Conservation (phyloP, 805 yeast species). For the Blastobotrys americana region DNA sequence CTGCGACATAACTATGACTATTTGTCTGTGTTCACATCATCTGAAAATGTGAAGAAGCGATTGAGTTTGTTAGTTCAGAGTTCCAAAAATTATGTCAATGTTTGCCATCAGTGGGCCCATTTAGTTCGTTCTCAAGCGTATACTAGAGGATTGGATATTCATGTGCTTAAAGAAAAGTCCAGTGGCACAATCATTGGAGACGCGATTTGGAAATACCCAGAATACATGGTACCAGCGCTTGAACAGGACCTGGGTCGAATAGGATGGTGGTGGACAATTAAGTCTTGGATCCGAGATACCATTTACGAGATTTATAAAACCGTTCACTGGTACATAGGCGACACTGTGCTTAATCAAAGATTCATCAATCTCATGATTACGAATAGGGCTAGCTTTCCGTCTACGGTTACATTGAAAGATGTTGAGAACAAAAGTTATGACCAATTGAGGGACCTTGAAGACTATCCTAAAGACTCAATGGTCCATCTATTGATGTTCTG, state of each 20-base stretch:
- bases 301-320: slow-evolving; percentile 4
- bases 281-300: not conserved
- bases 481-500: slow-evolving; percentile 10
- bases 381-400: not conserved
- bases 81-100: not conserved
- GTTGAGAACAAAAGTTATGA: slow-evolving; percentile 8
- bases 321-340: slow-evolving; percentile 6
- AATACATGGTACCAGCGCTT: slow-evolving; percentile 3
- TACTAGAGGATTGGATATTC: not conserved
- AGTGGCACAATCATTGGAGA: slow-evolving; percentile 7
- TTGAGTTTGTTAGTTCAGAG: not conserved
- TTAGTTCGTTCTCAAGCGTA: not conserved
- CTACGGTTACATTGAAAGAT: slow-evolving; percentile 4
- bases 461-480: slow-evolving; percentile 8
- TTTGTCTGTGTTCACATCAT: not conserved
- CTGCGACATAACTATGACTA: not conserved
- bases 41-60: not conserved
- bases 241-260: slow-evolving; percentile 1
- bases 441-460: slow-evolving; percentile 5
- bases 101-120: not conserved
- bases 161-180: not conserved
- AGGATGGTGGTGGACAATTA: not conserved
- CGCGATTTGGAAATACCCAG: slow-evolving; percentile 10
- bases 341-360: slow-evolving; percentile 10
- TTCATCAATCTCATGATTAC: not conserved